Base-by-base conservation (phyloP, 768 basidiomycete genomes). In the Mycena kentingensis region DNA sequence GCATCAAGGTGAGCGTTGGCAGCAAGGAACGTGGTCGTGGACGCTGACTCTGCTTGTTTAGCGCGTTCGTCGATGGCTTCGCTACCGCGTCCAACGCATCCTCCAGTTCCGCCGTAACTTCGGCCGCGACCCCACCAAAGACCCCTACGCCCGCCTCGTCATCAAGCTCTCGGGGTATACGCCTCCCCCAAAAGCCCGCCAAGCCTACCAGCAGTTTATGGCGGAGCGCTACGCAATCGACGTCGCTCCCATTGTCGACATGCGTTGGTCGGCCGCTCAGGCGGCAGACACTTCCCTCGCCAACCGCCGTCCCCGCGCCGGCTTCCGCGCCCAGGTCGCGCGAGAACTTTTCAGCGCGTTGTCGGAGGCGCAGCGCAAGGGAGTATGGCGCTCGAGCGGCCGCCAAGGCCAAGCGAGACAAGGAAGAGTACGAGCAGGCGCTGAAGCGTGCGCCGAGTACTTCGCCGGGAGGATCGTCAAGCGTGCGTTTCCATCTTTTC, bases 11-110 rank as follows among this genome's bases (percentile, higher is more conserved):
- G n/a, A n/a, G n/a, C n/a, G n/a, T n/a, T n/a, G n/a, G n/a, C n/a
- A n/a, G n/a, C n/a, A n/a, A n/a, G n/a, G n/a, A n/a, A n/a, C n/a
- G n/a, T n/a, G n/a, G n/a, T n/a, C n/a, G n/a, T 32, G 31, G 8
- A 16, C 8, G 10, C 16, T 8, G 16, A 8, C 31, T 32, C 36
- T 28, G n/a, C n/a, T n/a, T 15, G 22, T 18, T 22, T 22, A 54
- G 53, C 45, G 53, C 29, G 49, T 54, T 26, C 41, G 47, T 26
- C 24, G 53, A 16, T 54, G 43, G 35, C 32, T 36, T 19, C 21
- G 8, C 5, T 52, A 52, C 18, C 44, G 27, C 5, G 15, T 32
- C 7, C 31, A 32, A 16, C 25, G 26, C 5, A 42, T 42, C 5
- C 25, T 13, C 3, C 32, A 10, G 7, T 32, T 32, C 16, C 16